phyloP scores from a whole-genome alignment of 441 rosid species.

The Adansonia grandidieri region DNA sequence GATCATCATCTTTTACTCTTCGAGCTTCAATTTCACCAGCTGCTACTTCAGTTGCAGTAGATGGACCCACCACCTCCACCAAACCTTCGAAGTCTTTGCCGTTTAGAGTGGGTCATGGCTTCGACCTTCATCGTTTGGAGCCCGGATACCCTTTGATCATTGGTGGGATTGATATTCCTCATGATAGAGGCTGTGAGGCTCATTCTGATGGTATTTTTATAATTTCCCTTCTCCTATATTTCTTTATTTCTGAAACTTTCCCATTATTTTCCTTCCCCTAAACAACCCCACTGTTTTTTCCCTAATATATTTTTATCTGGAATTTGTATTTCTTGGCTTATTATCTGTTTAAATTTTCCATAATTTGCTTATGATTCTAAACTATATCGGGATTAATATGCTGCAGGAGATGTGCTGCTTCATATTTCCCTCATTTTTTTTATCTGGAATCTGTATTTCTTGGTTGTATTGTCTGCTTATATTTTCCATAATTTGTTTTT shows the following conservation, averaged over 20 bases:
- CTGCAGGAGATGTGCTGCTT: conserved; percentile 89
- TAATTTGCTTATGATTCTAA: conserved; percentile 14
- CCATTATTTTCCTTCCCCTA: not conserved
- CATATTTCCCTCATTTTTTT: conserved; percentile 33
- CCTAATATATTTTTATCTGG: not conserved
- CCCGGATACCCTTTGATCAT: conserved; percentile 92
- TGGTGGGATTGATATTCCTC: conserved; percentile 89
- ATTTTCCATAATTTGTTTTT: not conserved
- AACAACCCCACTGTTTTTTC: not conserved
- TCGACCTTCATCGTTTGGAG: conserved; percentile 88
- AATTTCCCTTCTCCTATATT: not conserved
- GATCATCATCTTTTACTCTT: conserved; percentile 1
- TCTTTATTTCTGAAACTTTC: not conserved
- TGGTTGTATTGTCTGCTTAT: conserved; percentile 8
- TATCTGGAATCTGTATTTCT: too few species aligned
- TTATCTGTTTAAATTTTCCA: conserved; percentile 4
- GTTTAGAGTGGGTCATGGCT: conserved; percentile 91
- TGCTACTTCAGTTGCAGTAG: conserved; percentile 51
- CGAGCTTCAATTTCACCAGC: conserved; percentile 43
- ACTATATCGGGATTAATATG: not conserved
- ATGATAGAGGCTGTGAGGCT: conserved; percentile 95
- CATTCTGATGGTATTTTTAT: conserved; percentile 83
- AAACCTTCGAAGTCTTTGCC: conserved; percentile 61
- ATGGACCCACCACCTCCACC: conserved; percentile 43
- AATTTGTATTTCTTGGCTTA: too few species aligned